Evolutionary conservation across 805 yeast genomes (phyloP), one percentile per base, ranked within the genome.

Genomic region (Metschnikowia rubicola): DNA sequence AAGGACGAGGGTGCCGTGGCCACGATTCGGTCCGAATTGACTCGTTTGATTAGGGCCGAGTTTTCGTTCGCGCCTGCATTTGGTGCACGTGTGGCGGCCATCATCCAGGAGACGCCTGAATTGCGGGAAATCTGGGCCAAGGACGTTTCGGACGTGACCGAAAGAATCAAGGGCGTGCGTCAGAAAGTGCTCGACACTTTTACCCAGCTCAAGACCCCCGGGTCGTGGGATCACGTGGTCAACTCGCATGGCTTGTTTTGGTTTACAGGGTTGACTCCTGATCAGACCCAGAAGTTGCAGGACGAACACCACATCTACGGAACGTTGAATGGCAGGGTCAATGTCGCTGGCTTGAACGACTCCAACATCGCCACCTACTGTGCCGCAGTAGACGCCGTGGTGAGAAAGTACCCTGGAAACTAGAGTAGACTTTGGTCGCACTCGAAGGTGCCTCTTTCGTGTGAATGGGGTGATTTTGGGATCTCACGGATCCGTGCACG

Each of bases 21-120:
- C 11, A 56, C 54, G 17, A 59, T 60, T 30, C 52, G 52, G 46
- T 60, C 63, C 15, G 59, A 59, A 31, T 60, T 74, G 57, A 59
- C 66, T 10, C 58, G 65, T 11, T 38, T 62, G 33, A 66, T 73
- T 55, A 60, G 78, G 54, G 52, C 61, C n/a, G 74, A 69, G 54
- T 65, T 72, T 46, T 74, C 78, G 6, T 71, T 71, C 59, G 76
- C 73, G 4, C 77, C 78, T 9, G 74, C 77, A 6, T 74, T 64
- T 53, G 78, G 78, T 12, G 77, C 78, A 13, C 56, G 77, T 39
- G 57, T 73, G 13, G 71, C 75, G 32, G 40, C 65, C 26, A 60
- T 58, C 41, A 63, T 71, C 34, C 63, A 67, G 51, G 52, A 52
- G n/a, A 51, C 52, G 29, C 61, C 60, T 15, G 59, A 64, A 35